phyloP scores from a whole-genome alignment of 768 basidiomycete genomes.

The Leccinum olivaceopallidum region DNA sequence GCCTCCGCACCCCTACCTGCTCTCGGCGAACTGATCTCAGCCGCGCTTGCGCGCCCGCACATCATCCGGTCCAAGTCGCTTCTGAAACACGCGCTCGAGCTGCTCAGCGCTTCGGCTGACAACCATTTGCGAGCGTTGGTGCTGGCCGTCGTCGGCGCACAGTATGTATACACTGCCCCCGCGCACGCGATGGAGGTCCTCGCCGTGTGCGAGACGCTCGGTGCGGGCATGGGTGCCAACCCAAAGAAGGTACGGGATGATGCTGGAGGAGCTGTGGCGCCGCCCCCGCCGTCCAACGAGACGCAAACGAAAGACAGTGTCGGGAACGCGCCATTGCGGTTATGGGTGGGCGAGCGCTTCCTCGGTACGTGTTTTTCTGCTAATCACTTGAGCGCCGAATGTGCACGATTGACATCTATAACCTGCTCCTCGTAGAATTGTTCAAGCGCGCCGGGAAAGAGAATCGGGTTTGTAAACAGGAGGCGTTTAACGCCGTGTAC shows the following conservation, averaged over 20 bases:
- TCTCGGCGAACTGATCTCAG: constrained; percentile 19
- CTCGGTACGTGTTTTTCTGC: constrained; percentile 44
- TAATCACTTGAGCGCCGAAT: neutral
- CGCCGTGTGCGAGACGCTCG: constrained; percentile 66
- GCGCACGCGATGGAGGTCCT: constrained; percentile 71
- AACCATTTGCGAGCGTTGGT: constrained; percentile 74
- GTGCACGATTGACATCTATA: neutral
- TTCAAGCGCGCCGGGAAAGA: constrained; percentile 57
- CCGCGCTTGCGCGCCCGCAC: constrained; percentile 23
- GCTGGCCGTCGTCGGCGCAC: constrained; percentile 64
- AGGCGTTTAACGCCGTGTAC: constrained; percentile 40
- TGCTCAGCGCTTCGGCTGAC: constrained; percentile 59
- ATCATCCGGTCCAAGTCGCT: constrained; percentile 38
- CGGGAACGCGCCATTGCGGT: constrained; percentile 63
- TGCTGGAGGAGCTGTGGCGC: neutral
- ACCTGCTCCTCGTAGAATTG: constrained; percentile 44
- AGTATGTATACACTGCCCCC: constrained; percentile 69
- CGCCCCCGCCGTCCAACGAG: neutral
- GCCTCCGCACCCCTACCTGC: constrained; percentile 22
- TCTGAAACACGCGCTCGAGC: constrained; percentile 57
- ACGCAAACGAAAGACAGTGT: constrained; percentile 33
- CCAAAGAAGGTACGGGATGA: constrained; percentile 22
- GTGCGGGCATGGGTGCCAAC: constrained; percentile 60
- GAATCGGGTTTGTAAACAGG: constrained; percentile 46
- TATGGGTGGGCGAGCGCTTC: constrained; percentile 75